Base-by-base conservation (phyloP, 2,329 filamentous ascomycete species). In the Xylaria multiplex region DNA sequence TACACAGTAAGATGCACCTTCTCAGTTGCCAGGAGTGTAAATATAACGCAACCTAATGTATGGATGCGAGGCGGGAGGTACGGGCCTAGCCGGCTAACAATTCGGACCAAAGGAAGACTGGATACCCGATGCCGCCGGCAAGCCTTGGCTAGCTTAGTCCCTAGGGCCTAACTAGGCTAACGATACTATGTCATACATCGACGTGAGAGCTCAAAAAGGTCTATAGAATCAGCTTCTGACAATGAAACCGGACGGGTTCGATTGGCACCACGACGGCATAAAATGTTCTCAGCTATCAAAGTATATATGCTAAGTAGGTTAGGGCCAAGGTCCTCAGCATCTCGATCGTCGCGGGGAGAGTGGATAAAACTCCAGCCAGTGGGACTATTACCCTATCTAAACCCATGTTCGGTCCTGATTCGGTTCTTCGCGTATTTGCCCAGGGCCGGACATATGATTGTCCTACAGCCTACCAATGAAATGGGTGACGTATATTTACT, bases 71-170 rank as follows among this genome's bases (percentile, higher is more conserved):
- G 50, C 50, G 56, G 42, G 9, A 64, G 48, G 35, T 49, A 19
- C 59, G 64, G 56, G 42, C 42, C 53, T 49, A 14, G 14, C 55
- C 67, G 67, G 67, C 37, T 64, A 68, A 56, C 59, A 11, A 9
- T 40, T 66, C 66, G 66, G 66, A 56, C 60, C 42, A 68, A 68
- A 48, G 66, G 66, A 68, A 63, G 46, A 43, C 46, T 56, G 54
- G 3, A 49, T 54, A 59, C 45, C 58, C 64, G 62, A 4, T 42
- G 40, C 46, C 46, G 37, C 37, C 40, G 60, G 22, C 42, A 24
- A 22, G 59, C 24, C 37, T 52, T 50, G 19, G 30, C 48, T 49
- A 32, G 37, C 7, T 24, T 48, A 30, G 35, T 14, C 6, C 6
- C 6, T 37, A 37, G 35, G 35, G 2, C 35, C 8, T 37, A 13